Percentiles rank a stretch among this genome's conserved stretches.
Conservation (phyloP, 768 basidiomycete genomes). For the Boletus vermiculosoides region DNA sequence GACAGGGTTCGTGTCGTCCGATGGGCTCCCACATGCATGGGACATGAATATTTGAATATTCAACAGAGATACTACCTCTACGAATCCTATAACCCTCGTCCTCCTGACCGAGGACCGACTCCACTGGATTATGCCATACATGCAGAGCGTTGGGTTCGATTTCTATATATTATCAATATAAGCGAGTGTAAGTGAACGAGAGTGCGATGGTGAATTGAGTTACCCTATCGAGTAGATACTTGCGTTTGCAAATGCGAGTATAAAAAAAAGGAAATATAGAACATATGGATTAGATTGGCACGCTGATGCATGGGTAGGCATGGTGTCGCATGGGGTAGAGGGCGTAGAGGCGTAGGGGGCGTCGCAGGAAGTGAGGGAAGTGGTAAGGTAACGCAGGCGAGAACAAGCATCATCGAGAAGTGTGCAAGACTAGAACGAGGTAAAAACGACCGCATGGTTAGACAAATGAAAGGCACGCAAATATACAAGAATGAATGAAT, state of each 20-base stretch:
- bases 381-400: neutral
- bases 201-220: conserved; percentile 3
- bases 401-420: conserved; percentile 11
- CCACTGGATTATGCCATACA: neutral
- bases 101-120: neutral
- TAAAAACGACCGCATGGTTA: neutral
- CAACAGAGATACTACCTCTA: neutral
- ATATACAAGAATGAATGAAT: conserved; percentile 13
- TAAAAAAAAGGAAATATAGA: neutral
- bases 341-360: neutral
- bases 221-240: conserved; percentile 9
- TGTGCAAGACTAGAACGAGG: conserved; percentile 10
- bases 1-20: neutral
- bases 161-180: neutral
- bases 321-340: conserved; percentile 9
- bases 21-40: neutral
- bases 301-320: neutral
- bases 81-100: neutral
- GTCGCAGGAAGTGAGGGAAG: neutral
- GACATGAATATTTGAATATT: neutral
- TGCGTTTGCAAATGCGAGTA: neutral
- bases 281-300: conserved; percentile 9
- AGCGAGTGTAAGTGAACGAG: conserved; percentile 7
- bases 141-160: neutral
- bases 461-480: neutral